phyloP scores from a whole-genome alignment of 2,329 filamentous ascomycete genomes.

The Verticillium klebahnii region DNA sequence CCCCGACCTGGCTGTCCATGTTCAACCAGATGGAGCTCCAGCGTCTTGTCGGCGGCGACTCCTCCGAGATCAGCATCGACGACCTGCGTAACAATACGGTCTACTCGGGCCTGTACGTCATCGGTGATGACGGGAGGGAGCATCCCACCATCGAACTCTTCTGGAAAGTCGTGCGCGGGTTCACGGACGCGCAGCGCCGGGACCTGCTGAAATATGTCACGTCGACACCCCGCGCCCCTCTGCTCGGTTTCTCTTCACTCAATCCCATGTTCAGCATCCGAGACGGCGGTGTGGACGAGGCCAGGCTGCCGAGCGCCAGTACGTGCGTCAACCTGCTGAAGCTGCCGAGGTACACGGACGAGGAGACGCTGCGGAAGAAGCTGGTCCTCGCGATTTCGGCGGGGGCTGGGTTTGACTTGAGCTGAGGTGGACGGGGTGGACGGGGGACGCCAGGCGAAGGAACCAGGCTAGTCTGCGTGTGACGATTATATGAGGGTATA shows the following conservation, averaged over 20 bases:
- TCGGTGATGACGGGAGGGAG: conserved; percentile 84
- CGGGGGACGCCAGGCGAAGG: too few species aligned
- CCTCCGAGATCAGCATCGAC: conserved; percentile 77
- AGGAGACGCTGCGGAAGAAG: conserved; percentile 66
- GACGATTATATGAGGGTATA: background rate
- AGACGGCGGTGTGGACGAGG: conserved; percentile 72
- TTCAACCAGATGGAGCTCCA: conserved; percentile 96
- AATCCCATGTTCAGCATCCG: conserved; percentile 85
- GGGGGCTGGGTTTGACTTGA: conserved; percentile 88
- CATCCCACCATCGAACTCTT: conserved; percentile 84
- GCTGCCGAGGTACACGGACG: conserved; percentile 72
- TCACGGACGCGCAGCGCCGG: conserved; percentile 72
- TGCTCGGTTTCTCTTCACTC: conserved; percentile 83
- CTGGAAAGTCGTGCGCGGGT: conserved; percentile 79
- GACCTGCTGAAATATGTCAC: conserved; percentile 95
- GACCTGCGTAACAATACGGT: conserved; percentile 80
- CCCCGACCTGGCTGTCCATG: conserved; percentile 93
- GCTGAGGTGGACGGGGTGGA: conserved; percentile 26
- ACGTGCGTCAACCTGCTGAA: conserved; percentile 96
- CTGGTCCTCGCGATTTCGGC: conserved; percentile 85
- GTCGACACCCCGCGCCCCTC: conserved; percentile 81
- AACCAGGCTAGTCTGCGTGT: background rate
- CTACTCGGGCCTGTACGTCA: conserved; percentile 82
- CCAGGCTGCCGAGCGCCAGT: conserved; percentile 82
- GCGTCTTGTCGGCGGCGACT: conserved; percentile 85